Evolutionary conservation across 257 asterid species (phyloP), one percentile per base, ranked within the genome.

Genomic region (Gentiana straminea): DNA sequence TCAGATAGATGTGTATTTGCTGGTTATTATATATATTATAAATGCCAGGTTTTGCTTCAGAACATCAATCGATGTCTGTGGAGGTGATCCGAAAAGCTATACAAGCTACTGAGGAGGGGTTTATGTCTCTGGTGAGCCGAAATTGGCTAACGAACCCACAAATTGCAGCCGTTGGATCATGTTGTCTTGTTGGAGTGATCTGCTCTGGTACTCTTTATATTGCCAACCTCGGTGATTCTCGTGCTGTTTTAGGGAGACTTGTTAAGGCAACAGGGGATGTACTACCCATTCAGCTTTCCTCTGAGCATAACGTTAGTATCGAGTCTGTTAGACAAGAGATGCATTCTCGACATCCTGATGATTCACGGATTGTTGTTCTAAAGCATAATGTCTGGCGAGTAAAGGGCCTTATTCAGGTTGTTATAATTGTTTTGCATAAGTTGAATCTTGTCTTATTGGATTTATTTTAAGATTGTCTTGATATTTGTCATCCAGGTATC

Each of bases 381-480:
- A 83, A 78, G 81, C 92, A 78, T 69, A 80, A 83, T 13, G 92
- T 83, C 11, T 83, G 92, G 92, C 81, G 92, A 33, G 92, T 83
- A 61, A 83, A 83, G 78, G 92, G 92, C 46, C 72, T 83, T 44
- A 83, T 83, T 64, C 92, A 83, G 81, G 92, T 82, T 15, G 39
- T 33, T 43, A 8, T 49, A 24, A 10, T 41, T 35, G 7, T 47
- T 36, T 8, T 53, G 35, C 44, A 15, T 13, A 49, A 49, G n/a
- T 57, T 5, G 46, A 5, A 41, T 41, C 9, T 10, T 41, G 7
- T 41, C 46, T 41, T 41, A 41, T 43, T 10, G 45, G 68, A 3
- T 35, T 15, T 49, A 43, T 32, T 49, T 53, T 60, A 32, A 59
- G 34, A 48, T 54, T 49, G 13, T 2, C 49, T 8, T 15, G 56